Percentiles rank a stretch among this genome's conserved stretches.
Conservation (phyloP, 108 stramenopile genomes). For the Fragilariopsis cylindrus region DNA sequence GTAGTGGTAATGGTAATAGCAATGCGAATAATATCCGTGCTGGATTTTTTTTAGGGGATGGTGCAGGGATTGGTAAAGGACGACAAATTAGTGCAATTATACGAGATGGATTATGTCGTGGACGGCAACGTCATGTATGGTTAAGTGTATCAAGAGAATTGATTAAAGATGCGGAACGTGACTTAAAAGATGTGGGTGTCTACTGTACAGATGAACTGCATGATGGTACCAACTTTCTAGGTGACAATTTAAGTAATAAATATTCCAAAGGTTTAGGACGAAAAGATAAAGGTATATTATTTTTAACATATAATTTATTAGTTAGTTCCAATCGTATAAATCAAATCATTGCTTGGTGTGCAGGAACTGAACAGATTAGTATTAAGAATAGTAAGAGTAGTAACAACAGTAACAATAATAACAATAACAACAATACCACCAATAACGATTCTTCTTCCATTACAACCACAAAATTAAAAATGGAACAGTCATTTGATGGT, state of each 20-base stretch:
- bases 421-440: too few relatives aligned
- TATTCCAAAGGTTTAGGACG: constrained; percentile 10
- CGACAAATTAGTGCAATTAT: constrained; percentile 63
- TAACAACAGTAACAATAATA: neutral
- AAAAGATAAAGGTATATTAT: constrained; percentile 41
- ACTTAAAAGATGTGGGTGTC: constrained; percentile 52
- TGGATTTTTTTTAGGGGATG: constrained; percentile 89
- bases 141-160: constrained; percentile 56
- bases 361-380: constrained; percentile 29
- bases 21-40: constrained; percentile 34
- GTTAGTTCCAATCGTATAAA: constrained; percentile 60
- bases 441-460: neutral
- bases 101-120: constrained; percentile 43
- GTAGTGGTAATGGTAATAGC: neutral
- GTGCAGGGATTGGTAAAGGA: constrained; percentile 86
- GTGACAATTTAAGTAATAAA: neutral
- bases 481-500: constrained; percentile 58
- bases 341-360: constrained; percentile 69
- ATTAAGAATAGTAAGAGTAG: neutral
- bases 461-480: neutral
- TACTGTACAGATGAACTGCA: constrained; percentile 35
- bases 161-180: constrained; percentile 56
- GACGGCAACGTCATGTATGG: constrained; percentile 59
- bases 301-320: constrained; percentile 58
- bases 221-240: constrained; percentile 42